Evolutionary conservation across 805 yeast genomes (phyloP), one percentile per base, ranked within the genome.

Genomic region (Clavispora carvajalis): DNA sequence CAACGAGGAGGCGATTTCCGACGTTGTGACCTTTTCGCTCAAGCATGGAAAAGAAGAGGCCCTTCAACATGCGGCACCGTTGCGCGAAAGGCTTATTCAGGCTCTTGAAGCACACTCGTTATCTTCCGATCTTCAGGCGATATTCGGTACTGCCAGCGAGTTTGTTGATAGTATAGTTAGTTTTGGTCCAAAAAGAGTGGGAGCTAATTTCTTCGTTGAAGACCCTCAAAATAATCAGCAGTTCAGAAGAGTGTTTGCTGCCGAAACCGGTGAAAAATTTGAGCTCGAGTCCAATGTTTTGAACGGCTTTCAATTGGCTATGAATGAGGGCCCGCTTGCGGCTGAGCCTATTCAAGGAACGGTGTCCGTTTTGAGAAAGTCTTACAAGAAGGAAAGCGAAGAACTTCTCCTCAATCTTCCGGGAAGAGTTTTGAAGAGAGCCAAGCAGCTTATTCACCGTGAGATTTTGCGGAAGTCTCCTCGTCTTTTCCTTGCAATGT

Each of bases 271-370:
- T 5, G 53, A 47, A 5, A 47, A 47, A 29, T 65, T 67, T 38
- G 68, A 64, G 36, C 64, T 66, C 54, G 85, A 79, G 47, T 80
- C 81, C 38, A 78, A 82, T 52, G 61, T 91, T 2, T 55, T 85
- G 34, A 82, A 85, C 49, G 99, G 96, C 1, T 90, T 89, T 61
- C 95, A 87, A 57, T 63, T 88, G 28, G 87, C 96, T 4, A 77
- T 79, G 34, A 70, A 73, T 31, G 86, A 81, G 56, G 99, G 99
- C 2, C 98, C 98, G 0, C 68, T 93, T 34, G 82, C 91, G 0
- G 77, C 83, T 4, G 99, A 93, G 59, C 90, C 89, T 0, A 74
- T 87, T 17, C 91, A 88, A 58, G 96, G 97, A 7, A 76, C 85
- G 47, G 73, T 84, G 11, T 76, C 82, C 1, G 59, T 76, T 6